Base-by-base conservation (phyloP, 805 yeast genomes). In the Sugiyamaella valdiviana region DNA sequence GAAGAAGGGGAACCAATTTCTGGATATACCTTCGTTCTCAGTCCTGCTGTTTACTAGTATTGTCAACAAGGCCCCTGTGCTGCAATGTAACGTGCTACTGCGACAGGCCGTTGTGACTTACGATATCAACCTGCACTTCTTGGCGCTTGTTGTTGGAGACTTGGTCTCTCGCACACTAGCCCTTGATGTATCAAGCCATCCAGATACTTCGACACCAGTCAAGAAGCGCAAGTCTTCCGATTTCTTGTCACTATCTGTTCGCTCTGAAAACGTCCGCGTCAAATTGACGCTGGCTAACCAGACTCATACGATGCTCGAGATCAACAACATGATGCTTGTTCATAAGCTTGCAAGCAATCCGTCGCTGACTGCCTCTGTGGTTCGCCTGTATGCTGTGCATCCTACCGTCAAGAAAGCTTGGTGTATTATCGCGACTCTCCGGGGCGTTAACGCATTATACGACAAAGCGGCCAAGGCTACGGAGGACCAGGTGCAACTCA, bases 381-480 rank as follows among this genome's bases (percentile, higher is more conserved):
- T 68, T 16, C 62, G 82, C 41, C 58, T 77, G 41, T 78, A 74
- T 55, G 75, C 78, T 5, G 63, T 69, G 9, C 78, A 77, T 50
- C 82, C 83, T 0, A 64, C 71, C n/a, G 59, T 63, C 19, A 53
- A 53, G 1, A 54, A 60, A 16, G 63, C 71, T 2, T 70, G 74
- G 74, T 63, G 67, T 44, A 56, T 67, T 23, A 48, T 70, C 4
- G 16, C 61, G 20, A 57, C 68, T 6, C 36, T 69, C n/a, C 53
- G 57, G 14, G 54, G 57, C 2, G 44, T 62, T 9, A 29, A 56
- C 15, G 58, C 57, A 1, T 60, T 59, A 45, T 26, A 55, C 23
- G 50, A 44, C 22, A 22, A 39, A 5, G 19, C 38, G 6, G 46
- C 51, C n/a, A 35, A 22, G 15, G 42, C 23, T 9, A 46, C 44